phyloP scores from a whole-genome alignment of 1,284 basidiomycete genomes.

The Marasmius fiardii region DNA sequence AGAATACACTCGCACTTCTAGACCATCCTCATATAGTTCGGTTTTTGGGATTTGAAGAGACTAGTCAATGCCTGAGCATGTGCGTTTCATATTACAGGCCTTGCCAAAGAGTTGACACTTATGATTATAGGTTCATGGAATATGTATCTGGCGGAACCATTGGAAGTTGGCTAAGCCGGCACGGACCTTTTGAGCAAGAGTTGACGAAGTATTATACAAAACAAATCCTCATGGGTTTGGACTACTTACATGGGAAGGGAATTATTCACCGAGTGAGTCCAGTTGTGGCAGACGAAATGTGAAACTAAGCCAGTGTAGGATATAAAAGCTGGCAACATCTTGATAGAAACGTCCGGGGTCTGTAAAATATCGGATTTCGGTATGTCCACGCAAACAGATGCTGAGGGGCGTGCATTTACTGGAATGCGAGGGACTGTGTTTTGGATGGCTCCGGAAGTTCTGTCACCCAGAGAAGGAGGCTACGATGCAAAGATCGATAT shows the following conservation, averaged over 20 bases:
- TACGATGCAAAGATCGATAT: slow-evolving; percentile 77
- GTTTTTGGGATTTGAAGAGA: slow-evolving; percentile 70
- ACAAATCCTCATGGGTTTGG: slow-evolving; percentile 75
- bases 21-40: slow-evolving; percentile 74
- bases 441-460: slow-evolving; percentile 82
- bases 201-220: slow-evolving; percentile 68
- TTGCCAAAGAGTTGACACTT: slow-evolving; percentile 5
- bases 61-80: slow-evolving; percentile 58
- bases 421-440: slow-evolving; percentile 70
- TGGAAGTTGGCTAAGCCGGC: slow-evolving; percentile 59
- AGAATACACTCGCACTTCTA: slow-evolving; percentile 62
- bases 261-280: slow-evolving; percentile 68
- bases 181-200: slow-evolving; percentile 65
- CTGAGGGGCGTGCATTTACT: slow-evolving; percentile 57
- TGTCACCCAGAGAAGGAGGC: slow-evolving; percentile 31
- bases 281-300: neutral
- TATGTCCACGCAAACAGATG: slow-evolving; percentile 55
- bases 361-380: slow-evolving; percentile 86
- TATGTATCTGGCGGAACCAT: slow-evolving; percentile 83
- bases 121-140: slow-evolving; percentile 52
- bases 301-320: slow-evolving; percentile 36
- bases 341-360: slow-evolving; percentile 67
- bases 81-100: too few relatives aligned
- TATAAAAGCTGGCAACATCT: slow-evolving; percentile 78
- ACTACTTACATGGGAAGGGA: slow-evolving; percentile 67